phyloP scores from a whole-genome alignment of 345 rosid genomes.

The Geranium rotundifolium region DNA sequence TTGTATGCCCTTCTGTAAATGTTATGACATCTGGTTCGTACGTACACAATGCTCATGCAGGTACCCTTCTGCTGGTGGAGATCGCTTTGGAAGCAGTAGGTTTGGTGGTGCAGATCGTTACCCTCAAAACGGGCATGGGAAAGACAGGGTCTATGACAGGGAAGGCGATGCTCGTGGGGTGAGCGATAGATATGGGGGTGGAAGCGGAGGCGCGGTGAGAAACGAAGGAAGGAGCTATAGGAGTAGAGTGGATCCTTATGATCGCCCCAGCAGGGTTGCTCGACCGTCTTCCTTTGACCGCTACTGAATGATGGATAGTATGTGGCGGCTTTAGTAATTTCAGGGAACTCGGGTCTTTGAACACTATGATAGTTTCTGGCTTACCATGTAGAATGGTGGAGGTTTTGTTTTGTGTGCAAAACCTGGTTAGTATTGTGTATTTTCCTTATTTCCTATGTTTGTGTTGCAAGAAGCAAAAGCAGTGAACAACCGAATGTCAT shows the following conservation, averaged over 20 bases:
- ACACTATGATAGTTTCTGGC: too few species aligned
- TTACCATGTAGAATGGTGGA: too few species aligned
- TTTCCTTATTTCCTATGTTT: too few species aligned
- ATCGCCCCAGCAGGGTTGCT: slow-evolving; percentile 65
- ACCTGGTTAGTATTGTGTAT: too few species aligned
- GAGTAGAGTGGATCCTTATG: slow-evolving; percentile 65
- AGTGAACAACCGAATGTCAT: too few species aligned
- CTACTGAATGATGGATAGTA: slow-evolving; percentile 21
- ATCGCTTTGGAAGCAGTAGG: slow-evolving; percentile 60
- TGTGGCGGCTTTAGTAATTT: too few species aligned
- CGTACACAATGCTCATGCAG: slow-evolving; percentile 24
- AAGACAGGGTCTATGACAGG: slow-evolving; percentile 65
- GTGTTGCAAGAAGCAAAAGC: too few species aligned
- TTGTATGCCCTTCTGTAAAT: neutral
- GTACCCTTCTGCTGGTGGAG: slow-evolving; percentile 56
- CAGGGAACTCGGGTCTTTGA: too few species aligned
- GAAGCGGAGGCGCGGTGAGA: slow-evolving; percentile 60
- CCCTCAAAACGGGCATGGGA: slow-evolving; percentile 55
- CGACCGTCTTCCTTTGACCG: slow-evolving; percentile 71
- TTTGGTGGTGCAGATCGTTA: slow-evolving; percentile 68
- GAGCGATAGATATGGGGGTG: slow-evolving; percentile 53
- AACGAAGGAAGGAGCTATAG: slow-evolving; percentile 64
- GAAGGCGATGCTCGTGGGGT: slow-evolving; percentile 56
- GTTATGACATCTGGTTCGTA: neutral
- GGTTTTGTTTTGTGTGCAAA: too few species aligned